phyloP scores from a whole-genome alignment of 257 asterid species.

The Datura wrightii region DNA sequence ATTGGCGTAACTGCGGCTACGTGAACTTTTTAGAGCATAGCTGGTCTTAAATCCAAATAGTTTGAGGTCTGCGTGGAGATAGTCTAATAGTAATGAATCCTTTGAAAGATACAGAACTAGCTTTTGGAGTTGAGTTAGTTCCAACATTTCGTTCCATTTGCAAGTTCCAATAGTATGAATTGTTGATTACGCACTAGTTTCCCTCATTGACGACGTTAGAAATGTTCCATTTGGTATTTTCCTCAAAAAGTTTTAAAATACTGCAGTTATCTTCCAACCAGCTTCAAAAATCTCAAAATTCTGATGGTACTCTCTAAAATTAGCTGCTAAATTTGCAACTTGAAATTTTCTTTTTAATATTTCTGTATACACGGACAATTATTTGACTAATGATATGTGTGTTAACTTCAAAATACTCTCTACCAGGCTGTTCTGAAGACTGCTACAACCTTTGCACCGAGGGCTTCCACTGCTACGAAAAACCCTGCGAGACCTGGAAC shows the following conservation, averaged over 20 bases:
- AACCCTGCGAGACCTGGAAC: slow-evolving; percentile 92
- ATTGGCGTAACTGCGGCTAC: neutral
- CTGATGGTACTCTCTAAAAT: neutral
- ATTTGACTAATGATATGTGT: neutral
- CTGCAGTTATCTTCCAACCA: neutral
- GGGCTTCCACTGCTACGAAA: slow-evolving; percentile 87
- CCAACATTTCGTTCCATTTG: too few relatives aligned
- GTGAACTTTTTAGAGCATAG: too few relatives aligned
- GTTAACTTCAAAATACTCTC: slow-evolving; percentile 13
- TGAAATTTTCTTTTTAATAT: too few relatives aligned
- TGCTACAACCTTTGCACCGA: slow-evolving; percentile 96
- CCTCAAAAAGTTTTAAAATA: neutral
- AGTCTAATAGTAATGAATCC: neutral
- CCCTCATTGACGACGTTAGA: neutral
- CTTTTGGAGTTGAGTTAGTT: neutral
- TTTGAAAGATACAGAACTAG: neutral
- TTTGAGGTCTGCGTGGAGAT: neutral
- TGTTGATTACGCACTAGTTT: neutral
- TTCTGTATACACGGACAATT: too few relatives aligned
- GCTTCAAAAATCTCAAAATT: neutral
- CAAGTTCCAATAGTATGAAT: neutral
- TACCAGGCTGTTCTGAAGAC: slow-evolving; percentile 92
- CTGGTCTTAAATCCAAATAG: too few relatives aligned
- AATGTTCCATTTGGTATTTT: neutral
- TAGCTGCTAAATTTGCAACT: neutral